Evolutionary conservation across 495 filamentous ascomycete genomes (phyloP).

Genomic region (Hypoxylon cercidicola): DNA sequence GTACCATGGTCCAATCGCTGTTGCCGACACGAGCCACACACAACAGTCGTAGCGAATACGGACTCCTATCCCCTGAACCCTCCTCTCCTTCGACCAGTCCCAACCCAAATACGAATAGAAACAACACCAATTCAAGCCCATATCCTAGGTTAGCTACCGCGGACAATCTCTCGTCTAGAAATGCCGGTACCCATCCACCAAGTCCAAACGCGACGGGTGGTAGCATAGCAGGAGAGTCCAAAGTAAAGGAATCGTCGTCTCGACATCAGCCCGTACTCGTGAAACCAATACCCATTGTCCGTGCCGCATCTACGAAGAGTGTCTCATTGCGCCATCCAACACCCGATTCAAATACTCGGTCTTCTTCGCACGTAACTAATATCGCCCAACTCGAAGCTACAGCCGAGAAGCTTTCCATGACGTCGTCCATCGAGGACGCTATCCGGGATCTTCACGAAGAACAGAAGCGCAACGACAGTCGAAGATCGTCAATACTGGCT

Average conservation of each 20-base stretch:
- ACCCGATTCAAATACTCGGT: slow-evolving; percentile 77
- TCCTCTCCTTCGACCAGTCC: slow-evolving; percentile 39
- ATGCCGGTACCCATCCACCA: slow-evolving; percentile 2
- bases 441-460: slow-evolving; percentile 82
- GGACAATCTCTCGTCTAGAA: slow-evolving; percentile 5
- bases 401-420: slow-evolving; percentile 82
- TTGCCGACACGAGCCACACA: slow-evolving; percentile 39
- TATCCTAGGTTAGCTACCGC: slow-evolving; percentile 1
- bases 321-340: slow-evolving; percentile 77
- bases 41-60: slow-evolving; percentile 38
- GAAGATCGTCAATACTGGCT: slow-evolving; percentile 63
- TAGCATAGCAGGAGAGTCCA: slow-evolving; percentile 10
- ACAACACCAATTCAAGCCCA: slow-evolving; percentile 10
- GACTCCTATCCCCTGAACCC: slow-evolving; percentile 37
- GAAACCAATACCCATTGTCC: slow-evolving; percentile 61
- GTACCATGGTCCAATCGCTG: slow-evolving; percentile 38
- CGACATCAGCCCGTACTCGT: slow-evolving; percentile 39
- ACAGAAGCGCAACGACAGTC: slow-evolving; percentile 74
- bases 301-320: slow-evolving; percentile 67
- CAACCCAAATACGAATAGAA: slow-evolving; percentile 16
- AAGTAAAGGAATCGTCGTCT: slow-evolving; percentile 26
- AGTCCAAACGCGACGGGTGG: slow-evolving; percentile 19
- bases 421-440: slow-evolving; percentile 82
- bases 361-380: slow-evolving; percentile 79
- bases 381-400: slow-evolving; percentile 84